Base-by-base conservation (phyloP, 495 filamentous ascomycete species). In the Letharia columbiana region DNA sequence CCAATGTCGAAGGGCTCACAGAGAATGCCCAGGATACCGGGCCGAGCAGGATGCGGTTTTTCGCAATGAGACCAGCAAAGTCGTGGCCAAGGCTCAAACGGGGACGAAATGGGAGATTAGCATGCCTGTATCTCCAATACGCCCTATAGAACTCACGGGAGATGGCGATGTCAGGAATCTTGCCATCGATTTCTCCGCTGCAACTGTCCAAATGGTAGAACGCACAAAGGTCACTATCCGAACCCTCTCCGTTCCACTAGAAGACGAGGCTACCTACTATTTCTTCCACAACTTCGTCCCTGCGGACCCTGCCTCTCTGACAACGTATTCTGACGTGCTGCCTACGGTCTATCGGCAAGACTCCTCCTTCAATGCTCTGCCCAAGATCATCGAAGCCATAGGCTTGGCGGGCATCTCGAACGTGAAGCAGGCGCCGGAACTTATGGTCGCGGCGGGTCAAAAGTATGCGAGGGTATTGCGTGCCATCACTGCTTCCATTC, bases 31-130 rank as follows among this genome's bases (percentile, higher is more conserved):
- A 61, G 88, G 88, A 35, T 91, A 91, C 71, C 80, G 87, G 63
- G 87, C 89, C 63, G 80, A 85, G 62, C 73, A 87, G 45, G 85
- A 87, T 54, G 75, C 90, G 52, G 84, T 89, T 80, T 91, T 91
- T 73, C 85, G 87, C 39, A 86, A 90, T 71, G 85, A 91, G 73
- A 90, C 86, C 72, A 80, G 82, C 62, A 81, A 84, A 67, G 85
- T 90, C 57, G 82, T 84, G 65, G 81, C 80, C 65, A 90, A 88
- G 74, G 86, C 83, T 52, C 81, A 61, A 23, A 47, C 58, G 8
- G 23, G 35, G 3, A 52, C 33, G 17, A 13, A 35, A 18, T 44
- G 6, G 17, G 52, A 81, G 60, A 41, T 52, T 70, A 45, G 69
- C 71, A 54, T 65, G 42, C 17, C 67, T 31, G 52, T 68, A 20